Base-by-base conservation (phyloP, 225 moss, liverwort and hornwort species). In the Asterella californica region DNA sequence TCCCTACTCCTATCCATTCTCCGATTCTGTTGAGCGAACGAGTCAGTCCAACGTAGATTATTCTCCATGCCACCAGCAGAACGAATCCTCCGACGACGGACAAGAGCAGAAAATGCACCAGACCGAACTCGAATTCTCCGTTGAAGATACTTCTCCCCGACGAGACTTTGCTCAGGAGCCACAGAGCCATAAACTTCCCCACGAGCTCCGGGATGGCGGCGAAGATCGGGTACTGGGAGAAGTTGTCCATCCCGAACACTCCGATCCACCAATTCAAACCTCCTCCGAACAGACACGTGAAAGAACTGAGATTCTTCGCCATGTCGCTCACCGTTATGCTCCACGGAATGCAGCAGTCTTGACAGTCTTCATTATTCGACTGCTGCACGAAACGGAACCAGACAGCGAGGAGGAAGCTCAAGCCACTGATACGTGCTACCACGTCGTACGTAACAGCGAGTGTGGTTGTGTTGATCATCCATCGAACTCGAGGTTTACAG, bases 371-470 rank as follows among this genome's bases (percentile, higher is more conserved):
- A 1, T 12, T 10, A 12, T 46, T 52, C 50, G 74, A 27, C 29
- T 37, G 32, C 33, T 74, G 74, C 74, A 74, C 74, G 74, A 74
- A 74, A 29, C 53, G 74, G 29, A 74, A 52, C 74, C 74, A 74
- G 33, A 74, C 24, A 0, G 50, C 2, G 4, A 74, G 15, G 74
- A 74, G 52, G 74, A 74, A 74, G 12, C 30, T 34, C 22, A 74
- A 46, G 49, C 74, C 74, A 27, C 12, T 52, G 52, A 53, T 74
- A 0, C 74, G 48, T 11, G 74, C 74, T 49, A 74, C 49, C 50
- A 74, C 50, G 30, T 74, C 74, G 50, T 74, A 74, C 27, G 74
- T 74, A 0, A 74, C 36, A 4, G 74, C 74, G 7, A 74, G 74
- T 0, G 32, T 29, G 30, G 74, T 74, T 0, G 74, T 74, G 74